Percentiles rank a stretch among this genome's conserved stretches.
Evolutionary conservation across 2,329 filamentous ascomycete genomes (phyloP).

Genomic region (Penicillium expansum): DNA sequence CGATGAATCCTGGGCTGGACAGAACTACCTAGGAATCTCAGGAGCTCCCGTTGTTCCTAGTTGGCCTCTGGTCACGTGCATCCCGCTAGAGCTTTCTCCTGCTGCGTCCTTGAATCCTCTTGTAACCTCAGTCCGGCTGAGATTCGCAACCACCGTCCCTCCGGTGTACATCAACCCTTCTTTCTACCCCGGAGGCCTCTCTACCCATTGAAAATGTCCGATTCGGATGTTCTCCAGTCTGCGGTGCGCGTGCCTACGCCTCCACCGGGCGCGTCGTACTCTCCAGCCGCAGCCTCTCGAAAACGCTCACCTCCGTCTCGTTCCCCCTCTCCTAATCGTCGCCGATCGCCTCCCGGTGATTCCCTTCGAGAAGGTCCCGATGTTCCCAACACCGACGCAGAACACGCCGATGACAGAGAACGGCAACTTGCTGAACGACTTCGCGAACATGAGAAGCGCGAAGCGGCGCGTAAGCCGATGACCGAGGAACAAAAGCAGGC

Average conservation of each 20-base stretch:
- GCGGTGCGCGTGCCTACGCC: slow-evolving; percentile 61
- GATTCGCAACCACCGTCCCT: slow-evolving; percentile 10
- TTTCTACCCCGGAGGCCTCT: slow-evolving; percentile 6
- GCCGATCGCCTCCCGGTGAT: slow-evolving; percentile 46
- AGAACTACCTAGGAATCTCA: slow-evolving; percentile 13
- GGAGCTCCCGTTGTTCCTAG: slow-evolving; percentile 20
- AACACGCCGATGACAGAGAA: slow-evolving; percentile 50
- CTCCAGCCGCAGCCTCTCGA: slow-evolving; percentile 50
- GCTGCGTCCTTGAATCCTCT: slow-evolving; percentile 1
- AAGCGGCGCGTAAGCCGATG: slow-evolving; percentile 51
- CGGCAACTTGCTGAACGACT: slow-evolving; percentile 53
- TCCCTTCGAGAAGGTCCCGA: slow-evolving; percentile 34
- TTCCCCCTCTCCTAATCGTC: slow-evolving; percentile 53
- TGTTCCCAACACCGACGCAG: slow-evolving; percentile 51
- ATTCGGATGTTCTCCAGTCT: slow-evolving; percentile 51
- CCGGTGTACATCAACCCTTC: slow-evolving; percentile 8
- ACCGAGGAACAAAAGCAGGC: slow-evolving; percentile 82
- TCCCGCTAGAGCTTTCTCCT: slow-evolving; percentile 20
- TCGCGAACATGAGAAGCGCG: slow-evolving; percentile 51
- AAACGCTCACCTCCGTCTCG: slow-evolving; percentile 57
- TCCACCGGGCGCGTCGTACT: slow-evolving; percentile 49
- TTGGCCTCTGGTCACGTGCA: slow-evolving; percentile 21
- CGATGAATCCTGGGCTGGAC: slow-evolving; percentile 9
- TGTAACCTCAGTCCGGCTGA: slow-evolving; percentile 7
- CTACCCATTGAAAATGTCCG: slow-evolving; percentile 38